These are phyloP conservation scores for sorghum (Sorghum bicolor) DNA, from an alignment of 176 grass and related monocot genomes.

Conservation along the genomic window Sorghum_bicolor_NCBIv3 NC_012875.2:2395001-2395500, in stretches of 20 bases:
- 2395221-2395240: neutral
- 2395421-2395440: no score
- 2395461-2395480: no score
- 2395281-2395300: neutral
- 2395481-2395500: no score
- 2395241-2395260: neutral
- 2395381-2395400: neutral
- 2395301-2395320: neutral
- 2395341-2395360: neutral
- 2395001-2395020: constrained; percentile 19
- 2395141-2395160: constrained; percentile 48
- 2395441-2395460: no score
- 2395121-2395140: constrained; percentile 31
- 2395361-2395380: neutral
- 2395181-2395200: constrained; percentile 18
- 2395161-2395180: constrained; percentile 38
- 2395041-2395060: neutral
- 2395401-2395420: neutral
- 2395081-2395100: constrained; percentile 41
- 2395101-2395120: constrained; percentile 54
- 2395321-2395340: neutral
- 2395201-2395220: neutral
- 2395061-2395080: constrained; percentile 1
- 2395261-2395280: neutral
- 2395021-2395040: neutral